A percentile compares a stretch with the other conserved stretches of the same genome.
These are phyloP conservation scores for Colletotrichum sp. DNA, from an alignment of 2,329 filamentous ascomycete species.

Conservation along the genomic window DNA sequence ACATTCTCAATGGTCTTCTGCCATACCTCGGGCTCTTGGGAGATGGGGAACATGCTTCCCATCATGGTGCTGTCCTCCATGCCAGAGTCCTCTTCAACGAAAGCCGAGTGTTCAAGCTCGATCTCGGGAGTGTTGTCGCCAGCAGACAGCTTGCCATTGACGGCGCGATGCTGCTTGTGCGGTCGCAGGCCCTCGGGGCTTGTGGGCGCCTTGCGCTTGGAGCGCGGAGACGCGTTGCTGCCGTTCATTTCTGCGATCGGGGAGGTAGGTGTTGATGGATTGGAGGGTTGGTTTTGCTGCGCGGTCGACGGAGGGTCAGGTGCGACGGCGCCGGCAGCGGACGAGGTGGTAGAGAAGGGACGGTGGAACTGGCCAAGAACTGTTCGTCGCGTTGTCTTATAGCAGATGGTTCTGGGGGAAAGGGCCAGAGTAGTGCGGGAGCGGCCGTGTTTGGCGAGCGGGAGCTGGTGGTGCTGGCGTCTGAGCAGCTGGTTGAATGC, in stretches of 20 bases:
- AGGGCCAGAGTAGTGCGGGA: not conserved
- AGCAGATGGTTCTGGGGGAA: not conserved
- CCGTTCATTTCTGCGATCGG: constrained; percentile 46
- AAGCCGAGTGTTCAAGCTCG: constrained; percentile 26
- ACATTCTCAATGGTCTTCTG: constrained; percentile 94
- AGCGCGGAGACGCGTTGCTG: constrained; percentile 42
- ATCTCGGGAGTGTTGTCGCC: constrained; percentile 55
- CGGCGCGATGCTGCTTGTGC: constrained; percentile 46
- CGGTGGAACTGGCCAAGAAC: not conserved
- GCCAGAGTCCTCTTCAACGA: constrained; percentile 44
- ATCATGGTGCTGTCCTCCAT: constrained; percentile 39
- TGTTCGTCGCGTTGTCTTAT: constrained; percentile 12
- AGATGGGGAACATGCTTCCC: constrained; percentile 17
- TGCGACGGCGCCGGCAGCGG: not conserved
- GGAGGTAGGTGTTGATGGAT: not conserved
- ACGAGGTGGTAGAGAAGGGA: not conserved
- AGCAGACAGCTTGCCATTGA: constrained; percentile 54
- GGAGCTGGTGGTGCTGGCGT: not conserved
- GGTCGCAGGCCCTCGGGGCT: constrained; percentile 43
- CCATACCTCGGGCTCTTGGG: constrained; percentile 67
- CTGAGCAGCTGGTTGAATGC: not conserved
- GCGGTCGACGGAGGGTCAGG: not conserved
- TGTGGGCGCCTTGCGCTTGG: constrained; percentile 58
- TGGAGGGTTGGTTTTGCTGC: not conserved
- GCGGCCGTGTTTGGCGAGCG: constrained; percentile 13